Evolutionary conservation across 2,329 filamentous ascomycete species (phyloP), one percentile per base, ranked within the genome.

Genomic region (Penicillium capsulatum): DNA sequence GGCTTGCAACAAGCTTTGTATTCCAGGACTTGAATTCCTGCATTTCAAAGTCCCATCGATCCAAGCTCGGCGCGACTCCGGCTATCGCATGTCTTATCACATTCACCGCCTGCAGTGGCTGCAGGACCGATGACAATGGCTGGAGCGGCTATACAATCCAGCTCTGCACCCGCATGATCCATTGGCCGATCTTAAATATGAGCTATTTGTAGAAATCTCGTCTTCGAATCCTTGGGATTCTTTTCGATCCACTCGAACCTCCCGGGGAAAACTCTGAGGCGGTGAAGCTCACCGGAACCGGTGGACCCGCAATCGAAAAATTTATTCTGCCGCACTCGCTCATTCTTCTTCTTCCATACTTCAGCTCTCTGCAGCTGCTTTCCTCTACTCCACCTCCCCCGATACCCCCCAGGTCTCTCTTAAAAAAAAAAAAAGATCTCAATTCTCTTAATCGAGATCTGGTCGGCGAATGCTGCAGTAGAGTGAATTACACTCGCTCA

Each of bases 391-490:
- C 36, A 38, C 36, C 47, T 44, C 33, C 24, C 39, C 19, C 31
- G 20, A 40, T 28, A 27, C 17, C 17, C 5, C 19, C 30, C 10
- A 37, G 27, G 30, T 16, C 20, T 15, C 10, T 17, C 19, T 3
- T 11, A 26, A 45, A 41, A 41, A 35, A 31, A 26, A 20, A 40
- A 11, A 36, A 32, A 28, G 11, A 24, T 17, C 9, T 11, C 9
- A 11, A 28, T 7, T n/a, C 26, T n/a, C 6, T 11, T 11, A 6
- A 28, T 28, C 13, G 36, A 39, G 36, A 13, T 43, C 19, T 20
- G 36, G 29, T 32, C 42, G 42, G 57, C 59, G 59, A 51, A 65
- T 66, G 64, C 58, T 61, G 61, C 56, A 58, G 53, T 65, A 63
- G 59, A 66, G 56, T 53, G 51, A 57, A 43, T 46, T 47, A 40